Percentiles rank a stretch among this genome's conserved stretches.
Conservation (phyloP, 306 rosid species). For the Glycine tomentella region DNA sequence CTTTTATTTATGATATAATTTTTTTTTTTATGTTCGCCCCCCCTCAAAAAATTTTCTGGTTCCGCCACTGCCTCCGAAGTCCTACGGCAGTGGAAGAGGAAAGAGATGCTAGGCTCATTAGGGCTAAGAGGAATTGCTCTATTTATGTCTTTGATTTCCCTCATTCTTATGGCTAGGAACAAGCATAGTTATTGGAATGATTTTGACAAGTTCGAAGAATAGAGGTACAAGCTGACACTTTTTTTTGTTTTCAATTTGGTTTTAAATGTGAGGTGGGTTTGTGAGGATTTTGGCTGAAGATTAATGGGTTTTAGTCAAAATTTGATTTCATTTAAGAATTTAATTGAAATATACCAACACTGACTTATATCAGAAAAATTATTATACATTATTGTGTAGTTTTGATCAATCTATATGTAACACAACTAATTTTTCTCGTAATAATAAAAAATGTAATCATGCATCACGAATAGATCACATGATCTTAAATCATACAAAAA, state of each 20-base stretch:
- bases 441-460: no score
- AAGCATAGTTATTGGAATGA: conserved; percentile 56
- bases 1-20: no score
- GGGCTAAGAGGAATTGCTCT: conserved; percentile 63
- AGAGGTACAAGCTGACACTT: conserved; percentile 43
- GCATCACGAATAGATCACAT: no score
- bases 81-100: conserved; percentile 56
- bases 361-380: neutral
- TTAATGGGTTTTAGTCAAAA: conserved; percentile 36
- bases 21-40: no score
- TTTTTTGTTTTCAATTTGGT: neutral
- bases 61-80: conserved; percentile 36
- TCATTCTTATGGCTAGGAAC: conserved; percentile 68
- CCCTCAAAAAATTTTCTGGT: no score
- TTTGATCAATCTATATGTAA: neutral
- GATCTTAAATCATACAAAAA: no score
- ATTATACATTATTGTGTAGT: neutral
- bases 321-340: neutral
- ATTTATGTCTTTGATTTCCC: conserved; percentile 60
- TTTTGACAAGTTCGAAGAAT: conserved; percentile 62
- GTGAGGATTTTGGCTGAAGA: conserved; percentile 7
- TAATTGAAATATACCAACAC: neutral
- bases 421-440: no score
- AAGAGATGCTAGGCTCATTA: conserved; percentile 54
- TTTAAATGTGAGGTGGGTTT: conserved; percentile 22